Conservation (phyloP, 139 green algal species). For the Tetradesmus obliquus region DNA sequence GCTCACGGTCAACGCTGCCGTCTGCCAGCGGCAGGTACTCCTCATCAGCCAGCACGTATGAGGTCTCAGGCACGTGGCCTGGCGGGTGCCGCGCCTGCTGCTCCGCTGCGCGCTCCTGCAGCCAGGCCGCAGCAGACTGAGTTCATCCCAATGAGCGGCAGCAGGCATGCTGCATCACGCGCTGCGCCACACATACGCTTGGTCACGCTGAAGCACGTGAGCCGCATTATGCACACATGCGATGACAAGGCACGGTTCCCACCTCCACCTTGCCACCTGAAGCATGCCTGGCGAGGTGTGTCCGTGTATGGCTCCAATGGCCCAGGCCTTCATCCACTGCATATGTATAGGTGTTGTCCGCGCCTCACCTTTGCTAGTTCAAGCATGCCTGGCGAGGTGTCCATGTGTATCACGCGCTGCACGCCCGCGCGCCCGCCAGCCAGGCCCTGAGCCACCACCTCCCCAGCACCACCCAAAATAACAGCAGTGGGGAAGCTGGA, state of each 20-base stretch:
- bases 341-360: too few species aligned
- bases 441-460: constrained; percentile 59
- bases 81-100: not conserved
- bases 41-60: constrained; percentile 51
- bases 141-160: not conserved
- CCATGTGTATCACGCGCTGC: constrained; percentile 62
- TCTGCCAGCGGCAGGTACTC: constrained; percentile 53
- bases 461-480: constrained; percentile 75
- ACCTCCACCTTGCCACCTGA: too few species aligned
- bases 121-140: not conserved
- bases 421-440: constrained; percentile 60
- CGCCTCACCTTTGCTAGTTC: constrained; percentile 43
- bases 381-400: constrained; percentile 71
- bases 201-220: too few species aligned
- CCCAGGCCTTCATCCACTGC: too few species aligned
- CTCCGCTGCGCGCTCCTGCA: constrained; percentile 25
- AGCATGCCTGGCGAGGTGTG: too few species aligned
- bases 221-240: too few species aligned
- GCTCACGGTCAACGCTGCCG: constrained; percentile 53
- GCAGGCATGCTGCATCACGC: too few species aligned
- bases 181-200: too few species aligned
- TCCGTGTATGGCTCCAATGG: too few species aligned
- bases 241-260: too few species aligned
- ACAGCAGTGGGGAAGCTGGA: constrained; percentile 69
- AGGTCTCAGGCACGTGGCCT: constrained; percentile 33